Evolutionary conservation across 768 basidiomycete species (phyloP), one percentile per base, ranked within the genome.

Genomic region (Paxillus involutus): DNA sequence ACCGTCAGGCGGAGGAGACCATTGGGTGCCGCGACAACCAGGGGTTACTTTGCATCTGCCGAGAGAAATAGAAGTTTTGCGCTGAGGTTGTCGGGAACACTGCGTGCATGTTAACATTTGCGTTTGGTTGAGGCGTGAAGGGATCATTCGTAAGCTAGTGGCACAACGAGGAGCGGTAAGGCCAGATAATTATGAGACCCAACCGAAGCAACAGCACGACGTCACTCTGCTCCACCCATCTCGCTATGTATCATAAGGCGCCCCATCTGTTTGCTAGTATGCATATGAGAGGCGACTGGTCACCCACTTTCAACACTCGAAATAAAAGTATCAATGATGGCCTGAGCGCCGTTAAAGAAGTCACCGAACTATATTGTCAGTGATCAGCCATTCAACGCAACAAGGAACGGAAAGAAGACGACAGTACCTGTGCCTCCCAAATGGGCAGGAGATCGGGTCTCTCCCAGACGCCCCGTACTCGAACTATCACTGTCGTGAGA

Each of bases 401-500:
- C 10, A 16, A 32, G 10, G 3, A 37, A n/a, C 14, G 3, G 41
- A 24, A 14, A 51, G 21, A 36, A 17, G 1, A 21, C 10, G 17
- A 24, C 19, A 72, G 26, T 57, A 85, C 87, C 77, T 95, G 94
- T 1, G 92, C 92, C 67, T 97, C 94, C 93, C 93, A 95, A 36
- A 96, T 91, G 0, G 90, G 84, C 49, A 95, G 72, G 19, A 94
- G 68, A 58, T 84, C 80, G 0, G 93, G 94, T 21, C 83, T 74
- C 68, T 94, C 91, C 91, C 92, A 94, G 89, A 92, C 44, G 89
- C 79, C 0, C 94, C 94, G 58, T 91, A 92, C 64, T 96, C 94
- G 56, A 95, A 97, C 82, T 93, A 61, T 6, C 26, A 6, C 19
- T n/a, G 33, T 14, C 19, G 49, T 65, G 17, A 61, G 41, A 11